Evolutionary conservation across 345 rosid genomes (phyloP), one percentile per base, ranked within the genome.

Genomic region (Stellera chamaejasme): DNA sequence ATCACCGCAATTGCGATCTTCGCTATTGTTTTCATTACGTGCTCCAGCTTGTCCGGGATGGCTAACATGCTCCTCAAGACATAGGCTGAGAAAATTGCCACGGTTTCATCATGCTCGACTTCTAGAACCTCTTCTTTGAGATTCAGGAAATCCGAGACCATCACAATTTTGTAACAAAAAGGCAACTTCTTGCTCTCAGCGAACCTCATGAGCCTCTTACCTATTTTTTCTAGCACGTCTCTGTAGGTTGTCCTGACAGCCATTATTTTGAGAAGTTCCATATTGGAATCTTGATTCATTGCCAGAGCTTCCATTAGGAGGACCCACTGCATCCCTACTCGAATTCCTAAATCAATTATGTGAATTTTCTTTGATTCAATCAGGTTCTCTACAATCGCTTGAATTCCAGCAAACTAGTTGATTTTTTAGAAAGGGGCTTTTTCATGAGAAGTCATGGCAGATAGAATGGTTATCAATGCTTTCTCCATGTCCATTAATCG

Each of bases 231-330:
- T 1, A 72, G 46, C 45, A 54, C 4, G 10, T 69, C 27, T 23
- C 56, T 61, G 9, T 47, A 54, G 10, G 32, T 48, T 9, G 67
- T 70, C 47, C 75, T 76, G 1, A 80, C 41, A 1, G 84, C 78
- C 11, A 82, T 72, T 19, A 77, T 66, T 66, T 64, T 83, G 47
- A 80, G 67, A 45, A 69, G 81, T 67, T 77, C 77, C 46, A 75
- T 10, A 2, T 69, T 60, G 27, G 26, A 55, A 14, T 64, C 65
- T 2, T 46, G 46, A 39, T 66, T 60, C 26, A 71, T 55, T 10
- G 66, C 65, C 11, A 80, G 76, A 60, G 89, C 81, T 64, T 79
- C 81, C 78, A 79, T 73, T 56, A 82, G 60, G 16, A 67, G 15
- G 2, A 73, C 64, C 75, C 83, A 79, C 12, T 77, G 83, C 45